Conservation (phyloP, 371 early-diverging fungal genomes). For the Aphelidium insulamus region DNA sequence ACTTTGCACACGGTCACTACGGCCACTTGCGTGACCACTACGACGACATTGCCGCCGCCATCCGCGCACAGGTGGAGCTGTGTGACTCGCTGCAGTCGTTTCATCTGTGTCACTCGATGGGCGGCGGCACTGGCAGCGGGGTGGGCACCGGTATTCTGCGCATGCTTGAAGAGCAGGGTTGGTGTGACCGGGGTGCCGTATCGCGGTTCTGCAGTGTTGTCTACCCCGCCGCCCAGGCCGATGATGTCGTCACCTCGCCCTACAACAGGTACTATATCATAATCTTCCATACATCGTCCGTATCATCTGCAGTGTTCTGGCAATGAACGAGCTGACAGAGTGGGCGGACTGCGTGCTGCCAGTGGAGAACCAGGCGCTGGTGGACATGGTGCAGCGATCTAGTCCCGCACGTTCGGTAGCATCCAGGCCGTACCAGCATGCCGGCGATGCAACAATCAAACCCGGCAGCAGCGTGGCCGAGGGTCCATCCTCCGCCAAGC, state of each 20-base stretch:
- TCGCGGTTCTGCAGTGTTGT: conserved; percentile 22
- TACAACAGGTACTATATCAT: conserved; percentile 28
- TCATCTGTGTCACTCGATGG: conserved; percentile 28
- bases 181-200: no score
- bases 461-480: no score
- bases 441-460: no score
- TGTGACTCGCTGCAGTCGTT: conserved; percentile 36
- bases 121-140: conserved; percentile 54
- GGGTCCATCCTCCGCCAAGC: no score
- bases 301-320: conserved; percentile 19
- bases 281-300: no score
- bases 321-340: conserved; percentile 19
- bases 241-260: conserved; percentile 32
- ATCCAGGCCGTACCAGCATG: no score
- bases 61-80: conserved; percentile 30
- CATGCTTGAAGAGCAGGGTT: conserved; percentile 18
- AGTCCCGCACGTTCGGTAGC: no score
- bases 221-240: conserved; percentile 14
- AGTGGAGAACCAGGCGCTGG: conserved; percentile 35
- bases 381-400: no score
- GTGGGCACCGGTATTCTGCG: conserved; percentile 29
- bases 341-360: conserved; percentile 34
- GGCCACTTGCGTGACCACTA: conserved; percentile 17
- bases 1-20: conserved; percentile 32
- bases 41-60: conserved; percentile 20